Conservation (phyloP, 306 rosid species). For the Vicia faba region DNA sequence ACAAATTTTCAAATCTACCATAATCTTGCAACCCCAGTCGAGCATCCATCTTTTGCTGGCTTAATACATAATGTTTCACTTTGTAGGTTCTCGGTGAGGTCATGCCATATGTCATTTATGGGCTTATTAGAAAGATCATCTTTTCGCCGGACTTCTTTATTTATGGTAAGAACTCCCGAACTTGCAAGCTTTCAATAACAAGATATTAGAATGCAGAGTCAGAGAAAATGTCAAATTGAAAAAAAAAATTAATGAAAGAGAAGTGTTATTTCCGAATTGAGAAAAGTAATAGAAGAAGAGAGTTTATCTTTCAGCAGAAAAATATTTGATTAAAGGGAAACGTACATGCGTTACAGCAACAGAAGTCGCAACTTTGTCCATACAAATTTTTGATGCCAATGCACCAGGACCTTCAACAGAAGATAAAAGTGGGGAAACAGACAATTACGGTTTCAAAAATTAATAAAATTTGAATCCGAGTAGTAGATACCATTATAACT, state of each 20-base stretch:
- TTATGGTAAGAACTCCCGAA: constrained; percentile 80
- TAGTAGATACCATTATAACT: constrained; percentile 24
- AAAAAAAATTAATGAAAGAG: neutral
- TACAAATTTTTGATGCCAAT: constrained; percentile 76
- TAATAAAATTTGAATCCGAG: neutral
- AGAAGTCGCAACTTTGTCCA: constrained; percentile 96
- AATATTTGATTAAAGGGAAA: constrained; percentile 27
- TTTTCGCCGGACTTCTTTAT: constrained; percentile 62
- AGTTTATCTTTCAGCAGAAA: constrained; percentile 8
- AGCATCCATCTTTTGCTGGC: constrained; percentile 97
- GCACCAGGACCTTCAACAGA: constrained; percentile 79
- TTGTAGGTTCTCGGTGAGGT: constrained; percentile 67
- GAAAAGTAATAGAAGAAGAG: constrained; percentile 24
- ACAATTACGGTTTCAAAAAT: constrained; percentile 11
- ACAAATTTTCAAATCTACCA: constrained; percentile 55
- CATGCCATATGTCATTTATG: constrained; percentile 64
- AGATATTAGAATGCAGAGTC: constrained; percentile 29
- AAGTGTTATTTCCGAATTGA: neutral
- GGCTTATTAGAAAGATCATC: constrained; percentile 56
- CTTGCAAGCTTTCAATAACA: constrained; percentile 61
- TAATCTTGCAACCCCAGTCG: constrained; percentile 94
- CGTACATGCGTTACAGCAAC: constrained; percentile 74
- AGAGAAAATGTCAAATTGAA: constrained; percentile 23
- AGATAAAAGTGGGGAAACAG: constrained; percentile 12
- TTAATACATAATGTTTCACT: constrained; percentile 86